phyloP scores from a whole-genome alignment of 2,329 filamentous ascomycete genomes.

The Pyrenochaeta sp. region DNA sequence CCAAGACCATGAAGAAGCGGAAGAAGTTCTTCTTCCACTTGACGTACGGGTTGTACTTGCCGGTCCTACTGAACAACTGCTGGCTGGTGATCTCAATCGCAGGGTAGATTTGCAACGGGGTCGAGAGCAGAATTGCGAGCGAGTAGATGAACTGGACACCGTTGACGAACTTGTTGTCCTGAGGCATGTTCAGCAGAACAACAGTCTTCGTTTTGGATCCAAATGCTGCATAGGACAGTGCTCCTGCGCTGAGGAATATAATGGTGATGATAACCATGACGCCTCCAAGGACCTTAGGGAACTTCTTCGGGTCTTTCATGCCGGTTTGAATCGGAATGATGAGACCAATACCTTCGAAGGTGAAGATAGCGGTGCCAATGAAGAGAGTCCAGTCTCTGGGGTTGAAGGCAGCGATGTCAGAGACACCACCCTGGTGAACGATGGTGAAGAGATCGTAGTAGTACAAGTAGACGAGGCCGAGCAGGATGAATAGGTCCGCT shows the following conservation, averaged over 20 bases:
- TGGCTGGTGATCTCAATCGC: slow-evolving; percentile 97
- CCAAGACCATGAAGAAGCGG: slow-evolving; percentile 88
- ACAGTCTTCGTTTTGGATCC: slow-evolving; percentile 96
- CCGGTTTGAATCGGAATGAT: slow-evolving; percentile 98
- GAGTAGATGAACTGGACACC: slow-evolving; percentile 96
- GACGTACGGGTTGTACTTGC: slow-evolving; percentile 97
- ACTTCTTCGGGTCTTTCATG: slow-evolving; percentile 90
- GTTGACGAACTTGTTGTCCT: slow-evolving; percentile 95
- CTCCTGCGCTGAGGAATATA: slow-evolving; percentile 89
- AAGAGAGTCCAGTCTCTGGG: slow-evolving; percentile 92
- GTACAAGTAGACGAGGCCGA: slow-evolving; percentile 92
- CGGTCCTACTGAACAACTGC: slow-evolving; percentile 89
- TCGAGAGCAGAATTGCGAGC: slow-evolving; percentile 94
- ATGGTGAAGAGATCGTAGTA: slow-evolving; percentile 94
- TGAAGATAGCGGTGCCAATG: slow-evolving; percentile 98
- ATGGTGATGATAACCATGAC: slow-evolving; percentile 97
- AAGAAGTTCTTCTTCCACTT: slow-evolving; percentile 99
- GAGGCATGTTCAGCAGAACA: slow-evolving; percentile 92
- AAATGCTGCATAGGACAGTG: slow-evolving; percentile 94
- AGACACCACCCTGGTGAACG: slow-evolving; percentile 72
- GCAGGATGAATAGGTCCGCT: slow-evolving; percentile 91
- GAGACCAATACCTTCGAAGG: slow-evolving; percentile 95
- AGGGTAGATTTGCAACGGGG: slow-evolving; percentile 95
- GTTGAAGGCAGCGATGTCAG: slow-evolving; percentile 93
- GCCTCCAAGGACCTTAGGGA: slow-evolving; percentile 83